Conservation (phyloP, 2,329 filamentous ascomycete species). For the Monosporascus cannonballus region DNA sequence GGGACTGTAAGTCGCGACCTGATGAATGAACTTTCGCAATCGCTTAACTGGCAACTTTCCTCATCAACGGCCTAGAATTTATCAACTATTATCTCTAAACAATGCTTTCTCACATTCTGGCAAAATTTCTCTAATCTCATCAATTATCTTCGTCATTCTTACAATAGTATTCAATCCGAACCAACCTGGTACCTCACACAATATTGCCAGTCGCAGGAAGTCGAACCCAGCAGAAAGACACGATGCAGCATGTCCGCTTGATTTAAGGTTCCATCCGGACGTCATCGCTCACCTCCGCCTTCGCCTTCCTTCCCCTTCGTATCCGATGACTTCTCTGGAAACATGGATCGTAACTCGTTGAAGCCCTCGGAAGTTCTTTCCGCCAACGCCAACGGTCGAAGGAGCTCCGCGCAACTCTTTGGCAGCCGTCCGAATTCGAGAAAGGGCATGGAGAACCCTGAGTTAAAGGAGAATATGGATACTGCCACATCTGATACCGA, state of each 20-base stretch:
- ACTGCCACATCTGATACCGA: conserved; percentile 14
- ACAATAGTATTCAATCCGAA: not conserved
- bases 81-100: no score
- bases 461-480: conserved; percentile 17
- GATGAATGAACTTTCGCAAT: no score
- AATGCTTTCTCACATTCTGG: no score
- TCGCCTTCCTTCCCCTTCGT: not conserved
- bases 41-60: no score
- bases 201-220: not conserved
- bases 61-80: no score
- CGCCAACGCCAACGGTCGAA: conserved; percentile 19
- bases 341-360: conserved; percentile 17
- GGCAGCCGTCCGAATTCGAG: conserved; percentile 7
- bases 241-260: conserved; percentile 10
- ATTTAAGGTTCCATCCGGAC: conserved; percentile 4
- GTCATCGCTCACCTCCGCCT: conserved; percentile 1
- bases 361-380: conserved; percentile 13
- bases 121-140: not conserved
- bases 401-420: conserved; percentile 14
- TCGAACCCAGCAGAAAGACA: not conserved
- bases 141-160: not conserved
- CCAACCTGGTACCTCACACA: not conserved
- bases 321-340: conserved; percentile 5
- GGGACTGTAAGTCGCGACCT: no score
- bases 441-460: conserved; percentile 8